Evolutionary conservation across 345 rosid genomes (phyloP).

Genomic region (Mercurialis annua): DNA sequence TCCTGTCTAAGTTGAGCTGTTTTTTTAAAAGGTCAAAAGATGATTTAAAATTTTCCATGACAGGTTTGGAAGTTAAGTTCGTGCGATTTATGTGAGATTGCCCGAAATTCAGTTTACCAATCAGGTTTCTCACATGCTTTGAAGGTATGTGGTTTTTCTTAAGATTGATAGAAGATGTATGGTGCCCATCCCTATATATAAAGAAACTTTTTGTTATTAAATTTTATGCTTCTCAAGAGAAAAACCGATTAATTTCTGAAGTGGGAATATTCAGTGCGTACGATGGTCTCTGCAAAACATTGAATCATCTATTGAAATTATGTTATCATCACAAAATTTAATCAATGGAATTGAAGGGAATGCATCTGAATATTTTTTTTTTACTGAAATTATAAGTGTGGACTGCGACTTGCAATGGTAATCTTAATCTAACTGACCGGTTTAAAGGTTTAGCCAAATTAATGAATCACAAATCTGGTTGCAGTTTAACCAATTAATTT

Average conservation of each 20-base stretch:
- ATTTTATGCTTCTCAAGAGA: not conserved
- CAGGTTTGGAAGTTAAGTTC: constrained; percentile 99
- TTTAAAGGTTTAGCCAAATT: not conserved
- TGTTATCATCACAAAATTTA: not conserved
- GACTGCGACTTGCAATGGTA: not conserved
- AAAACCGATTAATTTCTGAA: not conserved
- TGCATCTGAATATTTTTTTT: not conserved
- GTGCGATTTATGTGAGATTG: constrained; percentile 96
- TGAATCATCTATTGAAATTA: not conserved
- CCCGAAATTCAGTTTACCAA: constrained; percentile 97
- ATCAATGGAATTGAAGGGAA: not conserved
- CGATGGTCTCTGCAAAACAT: not conserved
- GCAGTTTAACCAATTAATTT: not conserved
- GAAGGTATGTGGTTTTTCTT: constrained; percentile 48
- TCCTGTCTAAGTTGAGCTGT: not conserved
- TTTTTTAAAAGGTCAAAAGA: not conserved
- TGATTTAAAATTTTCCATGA: constrained; percentile 7
- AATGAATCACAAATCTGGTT: not conserved
- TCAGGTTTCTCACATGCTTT: constrained; percentile 98
- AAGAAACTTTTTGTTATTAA: too few species aligned
- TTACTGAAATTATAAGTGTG: not conserved
- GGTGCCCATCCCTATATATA: not conserved
- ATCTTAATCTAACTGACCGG: not conserved
- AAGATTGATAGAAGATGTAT: constrained; percentile 7
- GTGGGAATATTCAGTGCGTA: not conserved